phyloP scores from a whole-genome alignment of 768 basidiomycete genomes.

The Tylopilus subfusipes region DNA sequence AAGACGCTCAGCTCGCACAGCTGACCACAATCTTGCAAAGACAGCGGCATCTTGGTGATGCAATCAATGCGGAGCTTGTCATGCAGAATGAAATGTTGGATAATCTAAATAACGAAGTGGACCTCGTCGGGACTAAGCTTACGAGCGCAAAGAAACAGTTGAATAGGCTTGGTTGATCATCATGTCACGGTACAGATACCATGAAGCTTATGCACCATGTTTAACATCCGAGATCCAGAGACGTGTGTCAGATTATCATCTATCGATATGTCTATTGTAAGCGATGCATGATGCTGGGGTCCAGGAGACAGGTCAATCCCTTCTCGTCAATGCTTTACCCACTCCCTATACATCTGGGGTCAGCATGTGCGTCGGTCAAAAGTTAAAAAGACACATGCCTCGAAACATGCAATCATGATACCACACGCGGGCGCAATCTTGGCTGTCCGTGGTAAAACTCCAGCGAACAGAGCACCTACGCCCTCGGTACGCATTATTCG shows the following conservation, averaged over 20 bases:
- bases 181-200: conserved; percentile 21
- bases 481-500: conserved; percentile 82
- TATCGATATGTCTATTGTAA: conserved; percentile 28
- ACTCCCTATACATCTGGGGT: conserved; percentile 46
- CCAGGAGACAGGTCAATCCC: conserved; percentile 12
- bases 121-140: conserved; percentile 74
- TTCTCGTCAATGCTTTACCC: conserved; percentile 48
- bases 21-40: conserved; percentile 79
- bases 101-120: conserved; percentile 70
- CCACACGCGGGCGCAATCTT: conserved; percentile 99
- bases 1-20: conserved; percentile 78
- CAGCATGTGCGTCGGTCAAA: conserved; percentile 11
- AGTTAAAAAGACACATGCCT: conserved; percentile 46
- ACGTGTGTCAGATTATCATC: conserved; percentile 15
- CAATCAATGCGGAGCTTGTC: conserved; percentile 78
- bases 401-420: conserved; percentile 96
- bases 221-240: conserved; percentile 8
- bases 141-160: conserved; percentile 77
- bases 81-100: conserved; percentile 87
- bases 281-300: conserved; percentile 12
- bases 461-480: conserved; percentile 71
- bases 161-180: conserved; percentile 62
- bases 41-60: conserved; percentile 82
- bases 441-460: conserved; percentile 80
- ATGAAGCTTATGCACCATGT: neutral